phyloP scores from a whole-genome alignment of 2,329 filamentous ascomycete genomes.

The Zymoseptoria passerinii region DNA sequence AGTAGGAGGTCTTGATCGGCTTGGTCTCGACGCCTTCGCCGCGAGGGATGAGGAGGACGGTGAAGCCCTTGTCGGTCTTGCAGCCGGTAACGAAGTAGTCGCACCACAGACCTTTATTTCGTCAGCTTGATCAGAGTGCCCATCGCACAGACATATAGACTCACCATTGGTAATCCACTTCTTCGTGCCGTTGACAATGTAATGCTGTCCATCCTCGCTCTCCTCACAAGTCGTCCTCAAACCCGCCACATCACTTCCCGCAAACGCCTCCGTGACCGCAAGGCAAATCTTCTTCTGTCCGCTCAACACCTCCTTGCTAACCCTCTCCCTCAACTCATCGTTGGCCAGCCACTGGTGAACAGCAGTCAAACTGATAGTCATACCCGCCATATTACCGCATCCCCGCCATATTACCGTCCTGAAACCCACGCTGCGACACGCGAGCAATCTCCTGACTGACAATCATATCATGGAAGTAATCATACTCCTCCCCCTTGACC shows the following conservation, averaged over 20 bases:
- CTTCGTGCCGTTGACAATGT: conserved; percentile 64
- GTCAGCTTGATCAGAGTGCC: too few species aligned
- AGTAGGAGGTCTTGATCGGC: conserved; percentile 74
- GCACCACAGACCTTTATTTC: conserved; percentile 53
- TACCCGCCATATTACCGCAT: conserved; percentile 82
- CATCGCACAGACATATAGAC: too few species aligned
- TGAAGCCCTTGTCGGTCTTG: conserved; percentile 69
- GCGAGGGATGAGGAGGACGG: conserved; percentile 66
- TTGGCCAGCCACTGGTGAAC: conserved; percentile 71
- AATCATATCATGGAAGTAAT: conserved; percentile 80
- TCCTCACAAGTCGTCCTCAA: conserved; percentile 71
- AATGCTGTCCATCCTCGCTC: conserved; percentile 65
- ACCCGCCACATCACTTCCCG: conserved; percentile 72
- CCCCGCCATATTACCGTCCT: conserved; percentile 79
- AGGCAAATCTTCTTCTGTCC: conserved; percentile 84
- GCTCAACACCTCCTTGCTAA: conserved; percentile 64
- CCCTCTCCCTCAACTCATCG: conserved; percentile 54
- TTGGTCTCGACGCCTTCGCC: conserved; percentile 68
- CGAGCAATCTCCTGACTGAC: conserved; percentile 64
- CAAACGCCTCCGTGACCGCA: conserved; percentile 82
- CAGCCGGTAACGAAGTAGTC: conserved; percentile 81
- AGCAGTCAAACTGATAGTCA: conserved; percentile 74
- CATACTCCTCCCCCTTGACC: conserved; percentile 70
- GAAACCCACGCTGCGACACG: conserved; percentile 69
- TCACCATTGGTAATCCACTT: conserved; percentile 80